Percentiles rank a stretch among this genome's conserved stretches.
phyloP scores from a whole-genome alignment of 176 grass and related monocot genomes.

The Neostapfia colusana region DNA sequence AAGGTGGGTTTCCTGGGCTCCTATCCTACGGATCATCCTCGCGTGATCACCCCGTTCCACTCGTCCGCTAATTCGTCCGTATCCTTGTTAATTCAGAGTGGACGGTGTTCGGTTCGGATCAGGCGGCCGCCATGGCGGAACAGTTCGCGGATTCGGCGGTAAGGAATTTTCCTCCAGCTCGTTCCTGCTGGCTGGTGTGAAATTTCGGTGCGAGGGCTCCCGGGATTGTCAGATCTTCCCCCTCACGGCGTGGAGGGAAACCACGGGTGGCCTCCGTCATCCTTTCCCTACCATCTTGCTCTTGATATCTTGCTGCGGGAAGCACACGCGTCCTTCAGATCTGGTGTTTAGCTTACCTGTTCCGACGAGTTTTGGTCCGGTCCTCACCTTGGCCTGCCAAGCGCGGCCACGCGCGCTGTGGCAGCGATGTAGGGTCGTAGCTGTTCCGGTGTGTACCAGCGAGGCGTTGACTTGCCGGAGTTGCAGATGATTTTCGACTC shows the following conservation, averaged over 20 bases:
- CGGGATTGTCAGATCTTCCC: neutral
- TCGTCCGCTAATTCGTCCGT: neutral
- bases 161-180: neutral
- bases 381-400: constrained; percentile 1
- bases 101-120: constrained; percentile 11
- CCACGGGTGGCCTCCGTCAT: neutral
- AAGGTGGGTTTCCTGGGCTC: constrained; percentile 26
- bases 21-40: constrained; percentile 23
- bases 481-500: constrained; percentile 5
- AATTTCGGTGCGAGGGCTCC: neutral
- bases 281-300: neutral
- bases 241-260: neutral
- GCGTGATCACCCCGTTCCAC: neutral
- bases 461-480: neutral
- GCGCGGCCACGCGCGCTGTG: neutral
- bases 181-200: neutral
- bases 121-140: constrained; percentile 41
- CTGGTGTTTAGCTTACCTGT: neutral
- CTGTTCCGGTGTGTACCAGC: neutral
- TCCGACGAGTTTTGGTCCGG: neutral
- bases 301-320: neutral
- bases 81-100: constrained; percentile 12
- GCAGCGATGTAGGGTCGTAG: neutral
- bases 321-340: neutral
- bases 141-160: constrained; percentile 52